Evolutionary conservation across 2,329 filamentous ascomycete genomes (phyloP).

Genomic region (Pestalotiopsis sp.): DNA sequence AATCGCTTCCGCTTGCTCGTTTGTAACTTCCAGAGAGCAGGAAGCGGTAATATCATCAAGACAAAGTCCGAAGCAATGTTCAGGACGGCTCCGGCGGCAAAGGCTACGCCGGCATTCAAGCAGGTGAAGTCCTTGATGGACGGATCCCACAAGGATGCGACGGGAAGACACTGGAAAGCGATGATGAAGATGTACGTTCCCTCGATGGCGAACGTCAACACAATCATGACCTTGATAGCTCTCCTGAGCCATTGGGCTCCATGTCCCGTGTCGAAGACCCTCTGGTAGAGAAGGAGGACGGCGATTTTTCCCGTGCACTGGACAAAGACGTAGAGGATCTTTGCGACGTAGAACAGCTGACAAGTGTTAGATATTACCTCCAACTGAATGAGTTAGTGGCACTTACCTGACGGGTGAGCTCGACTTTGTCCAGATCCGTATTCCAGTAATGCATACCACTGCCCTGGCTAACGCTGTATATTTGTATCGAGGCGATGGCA

Average conservation of each 20-base stretch:
- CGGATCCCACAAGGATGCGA: constrained; percentile 10
- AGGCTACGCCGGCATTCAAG: neutral
- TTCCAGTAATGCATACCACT: constrained; percentile 11
- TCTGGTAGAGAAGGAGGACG: constrained; percentile 5
- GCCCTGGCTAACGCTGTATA: neutral
- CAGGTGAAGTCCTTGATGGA: neutral
- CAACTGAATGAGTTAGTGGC: neutral
- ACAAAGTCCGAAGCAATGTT: constrained; percentile 8
- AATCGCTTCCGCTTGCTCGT: neutral
- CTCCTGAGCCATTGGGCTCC: neutral
- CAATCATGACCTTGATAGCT: constrained; percentile 5
- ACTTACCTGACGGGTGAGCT: constrained; percentile 1
- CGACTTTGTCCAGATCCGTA: neutral
- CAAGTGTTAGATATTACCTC: neutral
- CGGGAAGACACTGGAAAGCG: constrained; percentile 9
- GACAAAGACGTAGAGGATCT: constrained; percentile 9
- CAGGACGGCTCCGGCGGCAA: neutral
- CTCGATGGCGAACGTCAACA: constrained; percentile 8
- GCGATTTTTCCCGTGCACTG: constrained; percentile 7
- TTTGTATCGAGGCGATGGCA: neutral
- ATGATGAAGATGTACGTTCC: constrained; percentile 9
- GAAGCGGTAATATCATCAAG: constrained; percentile 9
- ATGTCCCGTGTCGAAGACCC: constrained; percentile 1
- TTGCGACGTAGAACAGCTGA: constrained; percentile 10
- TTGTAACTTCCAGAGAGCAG: constrained; percentile 7